Percentiles rank a stretch among this genome's conserved stretches.
Evolutionary conservation across 1,284 basidiomycete genomes (phyloP).

Genomic region (Ganoderma lucidum): DNA sequence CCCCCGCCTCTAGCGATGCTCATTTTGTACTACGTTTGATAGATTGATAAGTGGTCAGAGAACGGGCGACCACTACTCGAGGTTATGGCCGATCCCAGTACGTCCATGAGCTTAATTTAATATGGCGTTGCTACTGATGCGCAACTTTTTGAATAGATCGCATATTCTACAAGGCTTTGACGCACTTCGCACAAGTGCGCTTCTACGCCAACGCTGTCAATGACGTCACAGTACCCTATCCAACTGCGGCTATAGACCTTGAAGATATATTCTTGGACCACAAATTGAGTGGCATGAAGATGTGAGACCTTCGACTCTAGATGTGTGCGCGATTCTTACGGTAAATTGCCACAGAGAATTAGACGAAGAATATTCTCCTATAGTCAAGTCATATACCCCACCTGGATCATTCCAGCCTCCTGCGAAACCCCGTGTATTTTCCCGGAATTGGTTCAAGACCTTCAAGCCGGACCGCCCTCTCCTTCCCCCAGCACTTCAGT

Average conservation of each 20-base stretch:
- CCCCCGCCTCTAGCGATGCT: not conserved
- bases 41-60: constrained; percentile 75
- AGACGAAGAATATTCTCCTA: constrained; percentile 60
- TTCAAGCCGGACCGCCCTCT: constrained; percentile 47
- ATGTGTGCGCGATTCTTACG: not conserved
- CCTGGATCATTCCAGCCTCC: constrained; percentile 48
- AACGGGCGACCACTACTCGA: constrained; percentile 78
- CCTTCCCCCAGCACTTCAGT: constrained; percentile 71
- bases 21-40: not conserved
- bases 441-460: constrained; percentile 55
- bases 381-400: constrained; percentile 60
- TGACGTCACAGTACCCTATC: constrained; percentile 85
- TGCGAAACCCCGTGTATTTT: constrained; percentile 48
- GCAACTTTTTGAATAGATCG: constrained; percentile 52
- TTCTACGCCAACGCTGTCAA: constrained; percentile 89
- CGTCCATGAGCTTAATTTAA: constrained; percentile 34
- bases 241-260: constrained; percentile 77
- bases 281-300: constrained; percentile 62
- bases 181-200: constrained; percentile 72
- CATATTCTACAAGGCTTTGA: constrained; percentile 81
- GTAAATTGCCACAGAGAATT: constrained; percentile 51
- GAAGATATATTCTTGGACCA: constrained; percentile 74
- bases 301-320: constrained; percentile 52
- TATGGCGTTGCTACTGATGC: not conserved
- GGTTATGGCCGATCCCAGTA: constrained; percentile 88